phyloP scores from a whole-genome alignment of 495 filamentous ascomycete genomes.

The Hypoxylon lienhwacheense region DNA sequence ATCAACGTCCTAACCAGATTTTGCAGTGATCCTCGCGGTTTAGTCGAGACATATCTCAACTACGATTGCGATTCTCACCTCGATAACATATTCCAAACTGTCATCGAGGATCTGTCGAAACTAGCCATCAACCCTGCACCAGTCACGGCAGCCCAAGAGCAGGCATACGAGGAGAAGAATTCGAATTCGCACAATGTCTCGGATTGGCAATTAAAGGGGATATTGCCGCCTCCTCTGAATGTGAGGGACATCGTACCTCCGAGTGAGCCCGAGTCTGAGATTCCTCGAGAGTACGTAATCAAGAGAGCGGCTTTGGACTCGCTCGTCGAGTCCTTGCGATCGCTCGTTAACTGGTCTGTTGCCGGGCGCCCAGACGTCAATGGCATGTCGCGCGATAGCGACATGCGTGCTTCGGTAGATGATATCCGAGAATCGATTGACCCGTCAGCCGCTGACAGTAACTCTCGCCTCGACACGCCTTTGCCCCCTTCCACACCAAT shows the following conservation, averaged over 20 bases:
- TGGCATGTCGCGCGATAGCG: conserved; percentile 51
- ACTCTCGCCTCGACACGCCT: conserved; percentile 61
- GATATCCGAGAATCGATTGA: conserved; percentile 83
- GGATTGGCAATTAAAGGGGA: conserved; percentile 84
- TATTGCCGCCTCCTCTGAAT: conserved; percentile 80
- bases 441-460: conserved; percentile 54
- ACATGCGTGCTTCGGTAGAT: conserved; percentile 67
- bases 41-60: conserved; percentile 97
- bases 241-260: conserved; percentile 68
- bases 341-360: conserved; percentile 85
- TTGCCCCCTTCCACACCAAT: conserved; percentile 71
- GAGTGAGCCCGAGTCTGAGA: conserved; percentile 63
- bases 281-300: conserved; percentile 82
- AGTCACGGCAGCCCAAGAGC: conserved; percentile 75
- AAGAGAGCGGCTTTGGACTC: conserved; percentile 87
- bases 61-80: conserved; percentile 95
- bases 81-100: conserved; percentile 95
- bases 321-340: conserved; percentile 83
- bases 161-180: conserved; percentile 78
- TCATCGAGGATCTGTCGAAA: conserved; percentile 89
- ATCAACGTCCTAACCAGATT: conserved; percentile 82
- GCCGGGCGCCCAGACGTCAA: conserved; percentile 62
- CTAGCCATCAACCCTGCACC: conserved; percentile 74
- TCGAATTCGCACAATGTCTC: conserved; percentile 57
- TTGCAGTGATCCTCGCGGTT: conserved; percentile 77